Percentiles rank a stretch among this genome's conserved stretches.
phyloP scores from a whole-genome alignment of 2,329 filamentous ascomycete species.

The Sclerotinia spermophila region DNA sequence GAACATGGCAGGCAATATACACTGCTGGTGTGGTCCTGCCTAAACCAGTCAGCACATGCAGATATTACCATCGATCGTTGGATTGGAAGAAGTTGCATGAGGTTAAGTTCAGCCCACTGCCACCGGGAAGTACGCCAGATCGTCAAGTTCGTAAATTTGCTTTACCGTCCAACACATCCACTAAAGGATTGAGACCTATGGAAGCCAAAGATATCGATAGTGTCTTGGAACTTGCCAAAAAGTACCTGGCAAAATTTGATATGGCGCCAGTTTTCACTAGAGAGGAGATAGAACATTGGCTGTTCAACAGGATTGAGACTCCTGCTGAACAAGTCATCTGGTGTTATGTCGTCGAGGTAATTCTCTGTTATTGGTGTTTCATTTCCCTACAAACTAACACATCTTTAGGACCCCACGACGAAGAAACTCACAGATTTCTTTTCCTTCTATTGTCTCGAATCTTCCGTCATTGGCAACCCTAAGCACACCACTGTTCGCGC shows the following conservation, averaged over 20 bases:
- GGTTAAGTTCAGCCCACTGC: conserved; percentile 88
- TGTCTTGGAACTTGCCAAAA: conserved; percentile 69
- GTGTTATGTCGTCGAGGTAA: conserved; percentile 84
- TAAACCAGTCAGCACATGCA: conserved; percentile 85
- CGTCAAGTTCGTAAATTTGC: conserved; percentile 85
- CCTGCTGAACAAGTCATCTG: conserved; percentile 81
- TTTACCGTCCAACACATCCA: conserved; percentile 69
- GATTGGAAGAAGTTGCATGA: conserved; percentile 97
- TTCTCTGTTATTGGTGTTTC: conserved; percentile 19
- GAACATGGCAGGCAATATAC: conserved; percentile 93
- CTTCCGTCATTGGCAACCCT: conserved; percentile 78
- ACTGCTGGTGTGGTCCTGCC: conserved; percentile 89
- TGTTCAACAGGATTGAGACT: conserved; percentile 65
- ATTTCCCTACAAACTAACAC: background rate
- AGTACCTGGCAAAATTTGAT: conserved; percentile 76
- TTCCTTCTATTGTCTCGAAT: conserved; percentile 94
- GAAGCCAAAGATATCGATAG: conserved; percentile 71
- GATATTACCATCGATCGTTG: conserved; percentile 91
- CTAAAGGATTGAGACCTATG: conserved; percentile 76
- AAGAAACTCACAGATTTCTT: conserved; percentile 93
- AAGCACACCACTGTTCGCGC: conserved; percentile 79
- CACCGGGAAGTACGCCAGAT: conserved; percentile 74
- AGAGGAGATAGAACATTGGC: conserved; percentile 84
- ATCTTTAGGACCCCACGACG: conserved; percentile 51
- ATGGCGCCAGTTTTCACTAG: conserved; percentile 77